These are phyloP conservation scores for Mentha longifolia DNA, from an alignment of 257 asterid species.

Conservation along the genomic window DNA sequence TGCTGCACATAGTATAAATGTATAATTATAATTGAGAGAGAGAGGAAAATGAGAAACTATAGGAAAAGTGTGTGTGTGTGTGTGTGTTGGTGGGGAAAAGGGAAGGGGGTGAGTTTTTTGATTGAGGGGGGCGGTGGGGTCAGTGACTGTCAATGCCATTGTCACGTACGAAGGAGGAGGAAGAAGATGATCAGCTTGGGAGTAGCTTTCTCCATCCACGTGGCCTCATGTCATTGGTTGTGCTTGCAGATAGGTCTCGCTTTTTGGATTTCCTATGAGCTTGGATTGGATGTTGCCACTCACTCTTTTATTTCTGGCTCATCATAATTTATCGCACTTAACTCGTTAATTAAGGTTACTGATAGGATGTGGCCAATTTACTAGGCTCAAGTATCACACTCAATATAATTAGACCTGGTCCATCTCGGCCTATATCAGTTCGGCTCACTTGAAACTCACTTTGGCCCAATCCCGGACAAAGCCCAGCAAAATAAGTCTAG, in stretches of 20 bases:
- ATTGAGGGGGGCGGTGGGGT: conserved; percentile 22
- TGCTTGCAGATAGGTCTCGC: conserved; percentile 40
- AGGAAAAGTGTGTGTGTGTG: conserved; percentile 18
- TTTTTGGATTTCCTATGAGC: conserved; percentile 57
- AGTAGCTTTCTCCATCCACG: conserved; percentile 44
- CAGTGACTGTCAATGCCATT: conserved; percentile 5
- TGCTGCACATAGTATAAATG: neutral
- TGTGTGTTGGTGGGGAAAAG: conserved; percentile 16
- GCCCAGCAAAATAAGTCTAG: too few species aligned
- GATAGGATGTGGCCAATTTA: too few species aligned
- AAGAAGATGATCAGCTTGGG: conserved; percentile 42
- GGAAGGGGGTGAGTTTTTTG: conserved; percentile 29
- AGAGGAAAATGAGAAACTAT: neutral
- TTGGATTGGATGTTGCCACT: conserved; percentile 28
- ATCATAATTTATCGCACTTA: too few species aligned
- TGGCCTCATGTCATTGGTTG: conserved; percentile 46
- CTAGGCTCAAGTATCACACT: too few species aligned
- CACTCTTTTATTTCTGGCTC: neutral
- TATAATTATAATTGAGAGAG: neutral
- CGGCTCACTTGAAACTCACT: too few species aligned
- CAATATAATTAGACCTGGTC: too few species aligned
- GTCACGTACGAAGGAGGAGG: conserved; percentile 21
- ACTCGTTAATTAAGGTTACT: too few species aligned
- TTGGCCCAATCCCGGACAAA: too few species aligned
- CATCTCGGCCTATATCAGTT: too few species aligned